Percentiles rank a stretch among this genome's conserved stretches.
Conservation (phyloP, 106 monocot species). For the Dendrobium huoshanense region DNA sequence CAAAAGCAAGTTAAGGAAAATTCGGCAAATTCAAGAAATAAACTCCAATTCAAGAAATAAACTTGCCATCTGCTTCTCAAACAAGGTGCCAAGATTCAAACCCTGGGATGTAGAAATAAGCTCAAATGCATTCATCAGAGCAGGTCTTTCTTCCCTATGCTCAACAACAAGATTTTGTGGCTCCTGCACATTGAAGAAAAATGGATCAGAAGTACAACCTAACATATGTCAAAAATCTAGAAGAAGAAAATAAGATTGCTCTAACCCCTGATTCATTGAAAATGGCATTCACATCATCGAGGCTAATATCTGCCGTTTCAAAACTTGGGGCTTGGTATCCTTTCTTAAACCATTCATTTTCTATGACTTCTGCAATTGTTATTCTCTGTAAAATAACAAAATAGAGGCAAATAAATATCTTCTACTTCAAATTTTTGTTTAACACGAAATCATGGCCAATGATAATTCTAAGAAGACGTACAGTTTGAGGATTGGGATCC, state of each 20-base stretch:
- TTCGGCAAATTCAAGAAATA: neutral
- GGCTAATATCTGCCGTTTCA: constrained; percentile 45
- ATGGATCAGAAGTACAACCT: neutral
- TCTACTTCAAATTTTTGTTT: neutral
- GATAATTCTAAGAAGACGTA: constrained; percentile 14
- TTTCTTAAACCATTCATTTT: constrained; percentile 97
- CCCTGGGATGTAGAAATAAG: constrained; percentile 93
- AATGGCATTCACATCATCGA: constrained; percentile 65
- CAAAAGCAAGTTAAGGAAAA: no score
- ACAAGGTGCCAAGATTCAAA: constrained; percentile 74
- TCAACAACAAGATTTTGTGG: constrained; percentile 74
- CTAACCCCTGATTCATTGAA: constrained; percentile 70
- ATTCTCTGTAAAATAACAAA: constrained; percentile 59
- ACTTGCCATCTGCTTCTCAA: constrained; percentile 81
- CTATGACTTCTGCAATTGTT: constrained; percentile 57
- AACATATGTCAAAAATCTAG: neutral
- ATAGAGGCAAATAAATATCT: neutral
- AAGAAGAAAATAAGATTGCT: neutral
- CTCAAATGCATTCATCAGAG: constrained; percentile 92
- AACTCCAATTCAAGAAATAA: neutral
- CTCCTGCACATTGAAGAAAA: constrained; percentile 27
- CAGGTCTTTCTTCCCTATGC: constrained; percentile 66
- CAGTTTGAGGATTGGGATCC: constrained; percentile 81
- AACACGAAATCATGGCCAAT: neutral
- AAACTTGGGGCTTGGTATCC: constrained; percentile 77